phyloP scores from a whole-genome alignment of 2,329 filamentous ascomycete species.

The Scedosporium apiospermum region DNA sequence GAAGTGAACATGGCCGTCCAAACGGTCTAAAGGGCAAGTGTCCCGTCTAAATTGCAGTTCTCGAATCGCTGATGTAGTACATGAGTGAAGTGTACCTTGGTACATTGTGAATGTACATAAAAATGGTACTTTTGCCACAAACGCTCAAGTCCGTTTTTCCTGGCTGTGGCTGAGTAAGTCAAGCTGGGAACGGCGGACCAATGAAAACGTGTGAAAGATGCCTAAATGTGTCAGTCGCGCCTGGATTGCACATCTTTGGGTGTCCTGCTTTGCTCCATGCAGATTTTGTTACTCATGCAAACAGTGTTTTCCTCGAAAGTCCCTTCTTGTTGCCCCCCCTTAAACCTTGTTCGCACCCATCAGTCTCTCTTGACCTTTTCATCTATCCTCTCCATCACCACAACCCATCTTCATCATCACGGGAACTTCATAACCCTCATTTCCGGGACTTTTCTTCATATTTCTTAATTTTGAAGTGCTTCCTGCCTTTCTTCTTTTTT shows the following conservation, averaged over 20 bases:
- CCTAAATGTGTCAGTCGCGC: not conserved
- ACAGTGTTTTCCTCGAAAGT: not conserved
- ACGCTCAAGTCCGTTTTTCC: no score
- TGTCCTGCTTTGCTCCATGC: not conserved
- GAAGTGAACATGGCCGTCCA: not conserved
- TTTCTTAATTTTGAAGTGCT: not conserved
- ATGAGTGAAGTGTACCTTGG: not conserved
- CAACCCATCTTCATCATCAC: constrained; percentile 7
- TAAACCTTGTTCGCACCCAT: not conserved
- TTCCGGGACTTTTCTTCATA: constrained; percentile 10
- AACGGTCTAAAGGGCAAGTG: not conserved
- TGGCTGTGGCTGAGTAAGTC: not conserved
- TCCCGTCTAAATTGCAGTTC: not conserved
- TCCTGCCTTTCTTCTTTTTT: not conserved
- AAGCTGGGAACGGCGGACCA: not conserved
- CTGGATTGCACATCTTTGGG: not conserved
- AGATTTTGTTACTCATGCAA: not conserved
- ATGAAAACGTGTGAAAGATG: not conserved
- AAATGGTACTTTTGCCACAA: not conserved
- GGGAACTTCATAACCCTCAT: constrained; percentile 5
- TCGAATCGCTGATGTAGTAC: not conserved
- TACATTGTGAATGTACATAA: no score
- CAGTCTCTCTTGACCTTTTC: constrained; percentile 2
- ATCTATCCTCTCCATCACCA: constrained; percentile 8
- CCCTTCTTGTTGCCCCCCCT: not conserved